Base-by-base conservation (phyloP, 1,284 basidiomycete species). In the Ceratorhiza oryzae-sativae region DNA sequence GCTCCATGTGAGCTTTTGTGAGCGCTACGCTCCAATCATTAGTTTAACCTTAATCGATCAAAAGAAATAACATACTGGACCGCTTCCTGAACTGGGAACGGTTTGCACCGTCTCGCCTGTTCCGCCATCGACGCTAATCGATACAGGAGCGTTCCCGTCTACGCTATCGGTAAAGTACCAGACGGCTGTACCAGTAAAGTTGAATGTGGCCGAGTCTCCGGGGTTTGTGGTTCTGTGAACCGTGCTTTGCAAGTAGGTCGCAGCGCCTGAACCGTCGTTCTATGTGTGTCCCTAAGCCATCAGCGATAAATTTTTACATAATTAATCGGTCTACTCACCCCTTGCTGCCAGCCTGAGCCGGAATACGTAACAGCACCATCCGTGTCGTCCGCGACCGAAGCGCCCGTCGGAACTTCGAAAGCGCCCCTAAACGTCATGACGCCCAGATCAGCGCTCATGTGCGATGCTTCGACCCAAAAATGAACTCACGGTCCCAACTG, bases 101-200 rank as follows among this genome's bases (percentile, higher is more conserved):
- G 51, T 55, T 30, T 55, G 51, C 4, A 67, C 63, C 8, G 1
- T 23, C 18, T 67, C 49, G n/a, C 20, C 49, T n/a, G 25, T 4
- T 3, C 30, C 63, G 12, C 63, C 49, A 30, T 55, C 49, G 1
- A 67, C 20, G 23, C 49, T 67, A 39, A 67, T 55, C 36, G 23
- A n/a, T 23, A 32, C 23, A 20, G 10, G 12, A 8, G 48, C 36
- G 23, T 67, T 53, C n/a, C n/a, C 25, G 20, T 18, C 23, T n/a
- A n/a, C 15, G 10, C 12, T 36, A 30, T 67, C 63, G 1, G 63
- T 53, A 55, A 55, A 67, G 51, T 25, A 65, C 6, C 30, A 65
- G 4, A 65, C 46, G 10, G 61, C 45, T n/a, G 45, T 51, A 1
- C 61, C 49, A 18, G 51, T 67, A 20, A 67, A 67, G 4, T n/a